Evolutionary conservation across 1,284 basidiomycete genomes (phyloP).

Genomic region (Tremellales sp.): DNA sequence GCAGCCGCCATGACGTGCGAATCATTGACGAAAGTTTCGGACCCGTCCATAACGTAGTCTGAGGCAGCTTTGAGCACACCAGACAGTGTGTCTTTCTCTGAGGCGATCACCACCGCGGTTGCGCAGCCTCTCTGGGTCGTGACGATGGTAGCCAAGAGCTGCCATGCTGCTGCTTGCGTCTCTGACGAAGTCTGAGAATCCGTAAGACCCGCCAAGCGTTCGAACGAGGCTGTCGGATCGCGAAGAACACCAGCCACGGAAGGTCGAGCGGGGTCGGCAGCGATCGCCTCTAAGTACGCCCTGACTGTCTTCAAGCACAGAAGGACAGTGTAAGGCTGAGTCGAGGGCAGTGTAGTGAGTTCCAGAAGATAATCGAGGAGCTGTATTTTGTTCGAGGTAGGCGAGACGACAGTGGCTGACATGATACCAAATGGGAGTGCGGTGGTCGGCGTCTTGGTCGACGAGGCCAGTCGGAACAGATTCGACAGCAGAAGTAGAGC

Average conservation of each 20-base stretch:
- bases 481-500: conserved; percentile 26
- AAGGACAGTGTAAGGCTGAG: conserved; percentile 18
- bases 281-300: conserved; percentile 30
- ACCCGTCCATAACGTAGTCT: conserved; percentile 49
- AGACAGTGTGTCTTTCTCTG: conserved; percentile 50
- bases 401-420: conserved; percentile 14
- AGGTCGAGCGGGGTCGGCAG: conserved; percentile 21
- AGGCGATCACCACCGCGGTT: conserved; percentile 2
- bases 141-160: conserved; percentile 73
- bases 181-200: conserved; percentile 19
- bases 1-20: conserved; percentile 72
- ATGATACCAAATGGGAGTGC: conserved; percentile 31
- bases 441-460: conserved; percentile 13
- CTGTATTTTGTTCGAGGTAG: conserved; percentile 23
- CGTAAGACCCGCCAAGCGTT: conserved; percentile 18
- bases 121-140: conserved; percentile 78
- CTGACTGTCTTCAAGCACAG: conserved; percentile 24
- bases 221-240: conserved; percentile 23
- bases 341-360: conserved; percentile 19
- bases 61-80: conserved; percentile 53
- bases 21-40: conserved; percentile 65
- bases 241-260: conserved; percentile 39
- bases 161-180: conserved; percentile 73
- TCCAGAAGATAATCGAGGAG: conserved; percentile 36
- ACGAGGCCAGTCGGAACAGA: conserved; percentile 24